Conservation (phyloP, 2,329 filamentous ascomycete genomes). For the Cladosporium sp. region DNA sequence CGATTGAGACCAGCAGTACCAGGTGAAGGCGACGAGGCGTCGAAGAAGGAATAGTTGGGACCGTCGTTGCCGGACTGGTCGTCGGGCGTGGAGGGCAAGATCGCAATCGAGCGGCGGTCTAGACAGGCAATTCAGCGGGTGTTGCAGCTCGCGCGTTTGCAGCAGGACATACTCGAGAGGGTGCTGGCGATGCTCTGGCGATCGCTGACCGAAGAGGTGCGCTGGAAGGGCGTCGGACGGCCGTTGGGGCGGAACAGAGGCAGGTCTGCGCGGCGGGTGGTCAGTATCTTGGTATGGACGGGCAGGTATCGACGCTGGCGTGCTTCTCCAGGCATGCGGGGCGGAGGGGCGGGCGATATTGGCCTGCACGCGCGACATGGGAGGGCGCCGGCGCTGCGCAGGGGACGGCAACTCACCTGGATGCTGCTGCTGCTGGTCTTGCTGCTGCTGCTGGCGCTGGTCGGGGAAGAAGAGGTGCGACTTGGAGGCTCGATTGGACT, state of each 20-base stretch:
- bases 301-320: background rate
- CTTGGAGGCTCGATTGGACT: constrained; percentile 8
- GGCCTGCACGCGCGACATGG: no score
- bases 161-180: constrained; percentile 10
- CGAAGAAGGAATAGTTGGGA: constrained; percentile 14
- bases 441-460: background rate
- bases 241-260: background rate
- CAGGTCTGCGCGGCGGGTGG: background rate
- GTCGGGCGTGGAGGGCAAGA: constrained; percentile 14
- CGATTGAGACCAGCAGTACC: constrained; percentile 18
- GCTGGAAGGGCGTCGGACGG: constrained; percentile 6
- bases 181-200: background rate
- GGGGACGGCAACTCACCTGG: constrained; percentile 4
- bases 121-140: background rate
- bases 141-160: background rate
- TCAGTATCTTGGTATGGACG: background rate
- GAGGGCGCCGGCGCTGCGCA: background rate
- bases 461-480: constrained; percentile 9
- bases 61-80: constrained; percentile 11
- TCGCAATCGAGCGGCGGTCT: constrained; percentile 25
- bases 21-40: constrained; percentile 16
- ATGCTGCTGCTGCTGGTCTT: background rate
- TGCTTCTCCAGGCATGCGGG: background rate
- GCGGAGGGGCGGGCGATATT: no score
- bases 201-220: background rate